Percentiles rank a stretch among this genome's conserved stretches.
Conservation (phyloP, 2,329 filamentous ascomycete genomes). For the Aspergillus tamarii region DNA sequence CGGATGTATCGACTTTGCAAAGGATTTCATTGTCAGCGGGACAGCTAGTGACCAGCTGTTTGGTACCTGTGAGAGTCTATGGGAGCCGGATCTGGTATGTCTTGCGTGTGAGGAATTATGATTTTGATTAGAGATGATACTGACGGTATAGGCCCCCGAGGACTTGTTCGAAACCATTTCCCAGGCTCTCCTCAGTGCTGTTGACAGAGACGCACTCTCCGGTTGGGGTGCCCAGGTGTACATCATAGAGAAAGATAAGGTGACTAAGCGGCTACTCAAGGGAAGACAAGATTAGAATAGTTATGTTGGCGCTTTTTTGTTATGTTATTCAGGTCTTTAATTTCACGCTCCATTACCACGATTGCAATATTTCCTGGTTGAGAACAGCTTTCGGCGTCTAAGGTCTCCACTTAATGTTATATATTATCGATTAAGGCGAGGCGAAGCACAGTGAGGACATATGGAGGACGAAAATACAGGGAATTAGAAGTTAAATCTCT, state of each 20-base stretch:
- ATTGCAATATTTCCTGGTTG: constrained; percentile 19
- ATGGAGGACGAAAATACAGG: neutral
- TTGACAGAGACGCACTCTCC: constrained; percentile 93
- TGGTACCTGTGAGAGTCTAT: constrained; percentile 96
- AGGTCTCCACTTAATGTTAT: constrained; percentile 29
- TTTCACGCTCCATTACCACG: constrained; percentile 20
- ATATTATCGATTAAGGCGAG: constrained; percentile 14
- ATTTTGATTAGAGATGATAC: neutral
- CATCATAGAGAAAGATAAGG: constrained; percentile 99
- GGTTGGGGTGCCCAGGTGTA: constrained; percentile 99
- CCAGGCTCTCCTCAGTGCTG: constrained; percentile 90
- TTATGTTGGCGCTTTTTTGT: constrained; percentile 21
- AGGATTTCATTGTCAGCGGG: constrained; percentile 98
- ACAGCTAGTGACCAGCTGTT: constrained; percentile 97
- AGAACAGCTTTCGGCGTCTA: constrained; percentile 31
- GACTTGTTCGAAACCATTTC: constrained; percentile 98
- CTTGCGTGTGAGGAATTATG: neutral
- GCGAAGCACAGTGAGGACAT: constrained; percentile 6
- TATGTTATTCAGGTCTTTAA: constrained; percentile 17
- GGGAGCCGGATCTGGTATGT: constrained; percentile 94
- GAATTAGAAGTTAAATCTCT: constrained; percentile 4
- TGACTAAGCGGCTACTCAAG: constrained; percentile 98
- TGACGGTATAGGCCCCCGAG: constrained; percentile 69
- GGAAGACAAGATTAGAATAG: constrained; percentile 81
- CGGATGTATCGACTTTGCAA: constrained; percentile 98